phyloP scores from a whole-genome alignment of 2,329 filamentous ascomycete species.

The Colletotrichum acutatum region DNA sequence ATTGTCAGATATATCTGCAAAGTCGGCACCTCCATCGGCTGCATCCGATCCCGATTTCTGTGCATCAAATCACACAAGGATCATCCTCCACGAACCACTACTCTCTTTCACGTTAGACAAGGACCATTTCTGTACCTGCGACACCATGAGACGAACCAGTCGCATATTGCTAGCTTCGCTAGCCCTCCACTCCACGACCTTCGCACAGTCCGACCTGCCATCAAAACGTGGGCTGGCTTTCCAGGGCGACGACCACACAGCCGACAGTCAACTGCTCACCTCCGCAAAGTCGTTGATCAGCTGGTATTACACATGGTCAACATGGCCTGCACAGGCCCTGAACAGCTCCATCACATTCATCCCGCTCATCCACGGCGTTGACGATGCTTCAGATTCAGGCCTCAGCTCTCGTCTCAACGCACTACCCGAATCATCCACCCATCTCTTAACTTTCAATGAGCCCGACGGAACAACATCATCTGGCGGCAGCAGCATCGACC shows the following conservation, averaged over 20 bases:
- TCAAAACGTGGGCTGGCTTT: conserved; percentile 33
- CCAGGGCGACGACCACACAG: conserved; percentile 30
- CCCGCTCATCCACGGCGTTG: conserved; percentile 51
- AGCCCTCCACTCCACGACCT: neutral
- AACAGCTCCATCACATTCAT: conserved; percentile 46
- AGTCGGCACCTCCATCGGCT: conserved; percentile 1
- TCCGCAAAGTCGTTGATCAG: conserved; percentile 50
- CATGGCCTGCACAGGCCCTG: conserved; percentile 41
- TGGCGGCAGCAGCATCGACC: conserved; percentile 51
- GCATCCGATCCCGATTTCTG: conserved; percentile 15
- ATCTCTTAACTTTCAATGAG: conserved; percentile 55
- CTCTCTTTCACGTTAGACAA: neutral
- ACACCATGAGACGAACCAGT: conserved; percentile 22
- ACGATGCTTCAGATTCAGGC: conserved; percentile 43
- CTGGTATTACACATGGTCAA: conserved; percentile 58
- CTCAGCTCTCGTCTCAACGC: conserved; percentile 41
- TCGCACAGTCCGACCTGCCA: conserved; percentile 16
- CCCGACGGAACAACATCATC: conserved; percentile 52
- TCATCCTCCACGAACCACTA: conserved; percentile 3
- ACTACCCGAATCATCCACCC: conserved; percentile 48
- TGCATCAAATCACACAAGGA: conserved; percentile 23
- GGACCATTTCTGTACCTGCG: neutral
- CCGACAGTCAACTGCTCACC: conserved; percentile 48
- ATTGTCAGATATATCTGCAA: neutral
- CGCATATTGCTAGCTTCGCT: conserved; percentile 6